Evolutionary conservation across 179 eudicot species (phyloP), one percentile per base, ranked within the genome.

Genomic region (Camellia oleifera): DNA sequence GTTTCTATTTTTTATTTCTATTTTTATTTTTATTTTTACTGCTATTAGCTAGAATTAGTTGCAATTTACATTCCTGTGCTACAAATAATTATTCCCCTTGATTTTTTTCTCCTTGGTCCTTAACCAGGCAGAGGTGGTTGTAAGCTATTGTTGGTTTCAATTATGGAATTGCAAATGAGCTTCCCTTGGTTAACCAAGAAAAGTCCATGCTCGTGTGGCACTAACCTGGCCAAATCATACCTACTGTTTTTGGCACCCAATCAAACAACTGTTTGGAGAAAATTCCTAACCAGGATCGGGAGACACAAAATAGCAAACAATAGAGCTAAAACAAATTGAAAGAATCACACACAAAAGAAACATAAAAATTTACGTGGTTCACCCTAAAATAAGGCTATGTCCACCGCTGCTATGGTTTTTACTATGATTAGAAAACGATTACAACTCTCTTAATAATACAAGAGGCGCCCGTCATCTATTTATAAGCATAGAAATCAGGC

Each of bases 71-170:
- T 18, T 71, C 58, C 57, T 48, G 7, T 71, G 40, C 58, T 71
- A 50, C 23, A 17, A 18, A 9, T 50, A 48, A 71, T 0, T 7
- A 6, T 69, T 11, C 3, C 23, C 0, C 14, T 71, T 71, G 40
- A 71, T 71, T 50, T 71, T 48, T 69, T 45, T 18, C 74, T 71
- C 2, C 74, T 71, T 2, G 74, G 74, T 71, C 40, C 40, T 50
- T 7, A 3, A 71, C 53, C 18, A 48, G 74, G 15, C 58, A 11
- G 56, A 10, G 74, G 40, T n/a, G 15, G 74, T 70, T 45, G 32
- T 40, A 62, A 62, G 3, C 66, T 62, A 40, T 46, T 0, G 14
- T 48, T 48, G 11, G 20, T 14, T 13, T 69, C 18, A 42, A 42
- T 69, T 32, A 3, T 40, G 17, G 46, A 32, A 44, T 15, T 12